Evolutionary conservation across 2,329 filamentous ascomycete genomes (phyloP).

Genomic region (Septoria petroselini): DNA sequence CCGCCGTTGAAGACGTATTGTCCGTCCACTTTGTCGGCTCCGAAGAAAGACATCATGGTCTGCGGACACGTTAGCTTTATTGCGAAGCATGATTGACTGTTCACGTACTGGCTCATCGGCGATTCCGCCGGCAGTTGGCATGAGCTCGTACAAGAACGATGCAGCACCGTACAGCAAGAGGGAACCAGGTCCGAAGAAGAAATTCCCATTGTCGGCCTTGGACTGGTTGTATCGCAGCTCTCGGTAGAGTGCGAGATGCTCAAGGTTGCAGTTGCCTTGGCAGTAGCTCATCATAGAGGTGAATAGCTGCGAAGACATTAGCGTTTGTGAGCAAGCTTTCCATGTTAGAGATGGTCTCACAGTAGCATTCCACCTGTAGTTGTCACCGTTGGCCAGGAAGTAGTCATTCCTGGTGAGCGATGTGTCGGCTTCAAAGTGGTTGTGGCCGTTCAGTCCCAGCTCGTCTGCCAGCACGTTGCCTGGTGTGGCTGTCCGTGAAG

Average conservation of each 20-base stretch:
- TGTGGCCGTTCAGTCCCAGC: constrained; percentile 43
- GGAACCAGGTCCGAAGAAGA: constrained; percentile 43
- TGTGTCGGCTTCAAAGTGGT: constrained; percentile 43
- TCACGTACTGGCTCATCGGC: constrained; percentile 33
- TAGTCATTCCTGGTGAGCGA: constrained; percentile 43
- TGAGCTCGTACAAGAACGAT: constrained; percentile 44
- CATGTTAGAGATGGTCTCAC: background rate
- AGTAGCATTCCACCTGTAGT: constrained; percentile 40
- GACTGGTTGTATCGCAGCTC: constrained; percentile 42
- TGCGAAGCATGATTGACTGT: background rate
- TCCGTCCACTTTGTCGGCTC: constrained; percentile 42
- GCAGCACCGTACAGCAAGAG: constrained; percentile 43
- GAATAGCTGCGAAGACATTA: constrained; percentile 31
- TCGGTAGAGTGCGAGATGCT: constrained; percentile 33
- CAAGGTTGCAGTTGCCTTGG: constrained; percentile 39
- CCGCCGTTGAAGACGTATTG: constrained; percentile 40
- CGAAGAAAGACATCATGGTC: constrained; percentile 44
- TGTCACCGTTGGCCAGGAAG: constrained; percentile 37
- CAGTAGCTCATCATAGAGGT: constrained; percentile 37
- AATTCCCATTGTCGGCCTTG: constrained; percentile 40
- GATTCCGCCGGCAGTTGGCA: constrained; percentile 37
- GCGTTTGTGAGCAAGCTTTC: background rate
- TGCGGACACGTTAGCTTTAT: constrained; percentile 28
- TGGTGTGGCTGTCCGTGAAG: constrained; percentile 38
- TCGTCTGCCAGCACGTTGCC: constrained; percentile 35